These are phyloP conservation scores for Lactifluus volemus DNA, from an alignment of 768 basidiomycete species.

Conservation along the genomic window DNA sequence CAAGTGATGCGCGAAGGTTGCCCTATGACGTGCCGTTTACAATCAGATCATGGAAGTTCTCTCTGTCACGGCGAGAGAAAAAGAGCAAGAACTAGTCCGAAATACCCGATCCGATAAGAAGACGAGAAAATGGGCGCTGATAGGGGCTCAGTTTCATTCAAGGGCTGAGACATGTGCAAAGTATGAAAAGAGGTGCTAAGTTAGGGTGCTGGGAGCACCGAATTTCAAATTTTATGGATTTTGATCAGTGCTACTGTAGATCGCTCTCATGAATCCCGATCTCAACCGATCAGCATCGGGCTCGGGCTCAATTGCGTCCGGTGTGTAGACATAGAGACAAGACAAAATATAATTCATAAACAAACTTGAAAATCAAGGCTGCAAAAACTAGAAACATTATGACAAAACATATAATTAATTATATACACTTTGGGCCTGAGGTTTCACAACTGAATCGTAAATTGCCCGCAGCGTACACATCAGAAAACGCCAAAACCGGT, in stretches of 20 bases:
- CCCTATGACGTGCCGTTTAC: not conserved
- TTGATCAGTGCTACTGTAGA: not conserved
- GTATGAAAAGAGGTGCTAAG: not conserved
- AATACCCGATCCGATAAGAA: not conserved
- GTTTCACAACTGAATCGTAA: too few relatives aligned
- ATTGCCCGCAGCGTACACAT: not conserved
- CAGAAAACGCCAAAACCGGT: constrained; percentile 20
- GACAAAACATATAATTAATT: constrained; percentile 2
- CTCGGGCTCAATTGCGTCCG: not conserved
- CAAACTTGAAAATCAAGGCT: not conserved
- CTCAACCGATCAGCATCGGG: not conserved
- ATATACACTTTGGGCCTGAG: too few relatives aligned
- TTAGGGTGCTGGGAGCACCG: too few relatives aligned
- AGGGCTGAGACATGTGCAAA: not conserved
- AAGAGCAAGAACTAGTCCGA: not conserved
- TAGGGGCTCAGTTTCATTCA: not conserved
- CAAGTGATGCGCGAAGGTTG: too few relatives aligned
- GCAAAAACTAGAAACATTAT: not conserved
- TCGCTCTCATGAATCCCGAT: not conserved
- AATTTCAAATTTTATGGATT: not conserved
- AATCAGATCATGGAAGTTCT: not conserved
- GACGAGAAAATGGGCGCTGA: not conserved
- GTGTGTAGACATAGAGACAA: not conserved
- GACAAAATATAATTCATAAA: not conserved
- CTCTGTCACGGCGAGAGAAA: not conserved